phyloP scores from a whole-genome alignment of 495 filamentous ascomycete genomes.

The Hypoxylon perforatum region DNA sequence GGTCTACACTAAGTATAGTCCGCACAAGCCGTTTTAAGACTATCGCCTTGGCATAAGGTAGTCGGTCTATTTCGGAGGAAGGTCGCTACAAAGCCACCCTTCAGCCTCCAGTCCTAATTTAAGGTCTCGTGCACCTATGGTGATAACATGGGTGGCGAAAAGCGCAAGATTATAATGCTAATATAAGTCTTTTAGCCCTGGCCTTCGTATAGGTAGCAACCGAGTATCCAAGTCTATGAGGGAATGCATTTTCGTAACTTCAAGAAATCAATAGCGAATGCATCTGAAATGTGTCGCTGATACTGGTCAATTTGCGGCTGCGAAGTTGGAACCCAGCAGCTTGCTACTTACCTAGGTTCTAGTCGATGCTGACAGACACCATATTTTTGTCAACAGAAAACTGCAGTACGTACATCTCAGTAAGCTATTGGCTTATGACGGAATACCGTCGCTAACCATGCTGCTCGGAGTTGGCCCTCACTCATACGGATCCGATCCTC shows the following conservation, averaged over 20 bases:
- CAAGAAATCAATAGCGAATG: too few species aligned
- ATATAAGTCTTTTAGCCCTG: too few species aligned
- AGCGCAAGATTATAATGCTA: neutral
- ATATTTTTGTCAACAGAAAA: neutral
- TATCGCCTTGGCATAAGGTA: slow-evolving; percentile 29
- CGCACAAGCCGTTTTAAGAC: too few species aligned
- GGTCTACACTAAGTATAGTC: slow-evolving; percentile 21
- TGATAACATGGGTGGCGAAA: neutral
- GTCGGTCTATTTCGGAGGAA: neutral
- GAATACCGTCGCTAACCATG: slow-evolving; percentile 2
- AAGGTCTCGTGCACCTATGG: neutral
- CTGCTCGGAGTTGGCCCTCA: neutral
- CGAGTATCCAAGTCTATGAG: too few species aligned
- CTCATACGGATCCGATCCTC: neutral
- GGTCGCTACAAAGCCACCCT: slow-evolving; percentile 8
- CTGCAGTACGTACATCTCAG: slow-evolving; percentile 7
- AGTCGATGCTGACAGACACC: too few species aligned
- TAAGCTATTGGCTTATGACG: slow-evolving; percentile 10
- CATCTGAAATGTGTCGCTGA: too few species aligned
- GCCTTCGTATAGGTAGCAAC: too few species aligned
- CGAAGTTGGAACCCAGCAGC: too few species aligned
- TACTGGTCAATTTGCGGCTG: too few species aligned
- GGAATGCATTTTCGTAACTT: too few species aligned
- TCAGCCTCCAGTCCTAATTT: slow-evolving; percentile 11
- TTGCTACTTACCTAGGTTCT: too few species aligned